Conservation (phyloP, 345 rosid genomes). For the Chamaenerion angustifolium region DNA sequence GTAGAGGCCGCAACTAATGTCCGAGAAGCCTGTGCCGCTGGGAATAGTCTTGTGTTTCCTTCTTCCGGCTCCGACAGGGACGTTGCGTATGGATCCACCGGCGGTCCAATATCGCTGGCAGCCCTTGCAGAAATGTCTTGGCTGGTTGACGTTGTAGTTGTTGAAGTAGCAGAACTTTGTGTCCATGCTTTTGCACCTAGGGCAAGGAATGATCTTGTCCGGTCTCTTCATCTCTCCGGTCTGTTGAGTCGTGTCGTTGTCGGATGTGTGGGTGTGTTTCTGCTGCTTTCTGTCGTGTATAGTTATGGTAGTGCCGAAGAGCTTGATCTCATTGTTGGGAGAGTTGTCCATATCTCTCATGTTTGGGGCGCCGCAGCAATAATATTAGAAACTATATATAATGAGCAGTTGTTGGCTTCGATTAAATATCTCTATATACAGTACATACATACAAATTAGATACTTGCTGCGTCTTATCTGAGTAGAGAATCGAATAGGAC, state of each 20-base stretch:
- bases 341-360: neutral
- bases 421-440: no score
- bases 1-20: constrained; percentile 11
- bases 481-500: no score
- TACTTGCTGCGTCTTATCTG: no score
- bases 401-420: neutral
- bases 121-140: constrained; percentile 92
- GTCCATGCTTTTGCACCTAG: constrained; percentile 93
- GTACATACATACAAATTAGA: no score
- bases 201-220: constrained; percentile 83
- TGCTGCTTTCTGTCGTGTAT: constrained; percentile 10
- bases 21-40: constrained; percentile 23
- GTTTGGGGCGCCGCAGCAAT: neutral
- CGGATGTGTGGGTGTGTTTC: neutral
- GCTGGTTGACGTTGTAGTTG: constrained; percentile 95
- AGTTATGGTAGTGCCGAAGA: constrained; percentile 68
- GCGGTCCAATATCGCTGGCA: constrained; percentile 99
- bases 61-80: constrained; percentile 91
- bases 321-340: constrained; percentile 57
- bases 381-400: neutral
- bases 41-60: constrained; percentile 67
- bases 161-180: constrained; percentile 96
- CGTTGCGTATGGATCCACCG: constrained; percentile 90
- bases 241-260: constrained; percentile 12
- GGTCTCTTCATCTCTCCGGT: constrained; percentile 46